Evolutionary conservation across 116 monocot species (phyloP).

Genomic region (Papilionanthe hybrid): DNA sequence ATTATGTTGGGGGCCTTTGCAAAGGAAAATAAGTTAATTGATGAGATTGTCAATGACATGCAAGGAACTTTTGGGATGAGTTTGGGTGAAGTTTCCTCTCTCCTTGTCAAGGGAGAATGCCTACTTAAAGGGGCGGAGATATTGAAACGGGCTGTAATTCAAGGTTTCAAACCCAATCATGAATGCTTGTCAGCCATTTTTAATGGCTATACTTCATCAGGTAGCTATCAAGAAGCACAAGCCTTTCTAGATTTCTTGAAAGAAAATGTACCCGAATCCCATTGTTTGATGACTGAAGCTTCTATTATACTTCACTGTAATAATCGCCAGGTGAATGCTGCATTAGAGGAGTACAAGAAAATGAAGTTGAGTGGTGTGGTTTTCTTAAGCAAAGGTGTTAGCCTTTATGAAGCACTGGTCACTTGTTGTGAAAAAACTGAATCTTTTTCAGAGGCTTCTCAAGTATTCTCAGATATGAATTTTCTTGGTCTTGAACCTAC

Average conservation of each 20-base stretch:
- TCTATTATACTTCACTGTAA: constrained; percentile 60
- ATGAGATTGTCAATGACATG: constrained; percentile 74
- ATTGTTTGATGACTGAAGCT: constrained; percentile 45
- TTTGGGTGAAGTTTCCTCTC: constrained; percentile 29
- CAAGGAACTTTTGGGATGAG: constrained; percentile 44
- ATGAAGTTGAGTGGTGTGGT: constrained; percentile 18
- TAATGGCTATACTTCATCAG: constrained; percentile 41
- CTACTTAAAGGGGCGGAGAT: constrained; percentile 50
- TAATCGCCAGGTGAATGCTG: constrained; percentile 36
- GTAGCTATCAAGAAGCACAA: constrained; percentile 41
- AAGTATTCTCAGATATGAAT: constrained; percentile 80
- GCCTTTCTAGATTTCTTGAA: constrained; percentile 58
- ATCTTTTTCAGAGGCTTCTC: constrained; percentile 64
- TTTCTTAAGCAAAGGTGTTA: constrained; percentile 18
- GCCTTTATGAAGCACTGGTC: constrained; percentile 61
- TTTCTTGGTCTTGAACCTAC: constrained; percentile 64
- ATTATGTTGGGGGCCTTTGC: constrained; percentile 42
- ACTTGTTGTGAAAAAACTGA: constrained; percentile 46
- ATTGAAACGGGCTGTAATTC: constrained; percentile 55
- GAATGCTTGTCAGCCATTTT: constrained; percentile 52
- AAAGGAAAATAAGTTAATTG: constrained; percentile 34
- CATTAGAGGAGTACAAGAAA: constrained; percentile 66
- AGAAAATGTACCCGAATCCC: constrained; percentile 36
- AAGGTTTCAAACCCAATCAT: constrained; percentile 51
- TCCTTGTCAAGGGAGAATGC: constrained; percentile 71